Conservation (phyloP, 2,329 filamentous ascomycete species). For the Daldinia eschscholtzii region DNA sequence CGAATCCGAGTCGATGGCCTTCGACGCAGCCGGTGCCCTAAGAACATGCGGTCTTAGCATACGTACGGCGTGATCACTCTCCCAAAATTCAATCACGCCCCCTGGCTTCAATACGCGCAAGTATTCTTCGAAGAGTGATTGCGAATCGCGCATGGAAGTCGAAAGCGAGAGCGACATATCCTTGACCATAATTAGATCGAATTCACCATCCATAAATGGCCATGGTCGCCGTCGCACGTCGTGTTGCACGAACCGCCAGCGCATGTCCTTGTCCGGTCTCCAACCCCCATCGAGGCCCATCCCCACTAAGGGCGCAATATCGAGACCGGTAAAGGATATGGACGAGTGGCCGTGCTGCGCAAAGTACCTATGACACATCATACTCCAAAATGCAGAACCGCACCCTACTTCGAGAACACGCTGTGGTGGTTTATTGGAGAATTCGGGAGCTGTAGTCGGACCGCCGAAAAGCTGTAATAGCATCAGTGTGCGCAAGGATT, state of each 20-base stretch:
- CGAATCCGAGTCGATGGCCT: slow-evolving; percentile 45
- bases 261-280: slow-evolving; percentile 77
- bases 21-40: slow-evolving; percentile 42
- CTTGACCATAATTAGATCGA: slow-evolving; percentile 90
- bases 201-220: slow-evolving; percentile 83
- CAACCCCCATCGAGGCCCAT: slow-evolving; percentile 55
- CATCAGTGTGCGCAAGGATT: slow-evolving; percentile 85
- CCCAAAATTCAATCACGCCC: slow-evolving; percentile 89
- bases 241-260: slow-evolving; percentile 90
- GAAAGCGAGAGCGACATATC: slow-evolving; percentile 79
- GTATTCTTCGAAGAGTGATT: slow-evolving; percentile 75
- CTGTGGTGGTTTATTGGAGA: slow-evolving; percentile 75
- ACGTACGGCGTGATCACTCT: slow-evolving; percentile 85
- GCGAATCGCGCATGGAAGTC: slow-evolving; percentile 70
- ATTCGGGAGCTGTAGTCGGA: slow-evolving; percentile 78
- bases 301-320: slow-evolving; percentile 78
- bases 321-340: slow-evolving; percentile 84
- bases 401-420: slow-evolving; percentile 89
- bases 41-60: slow-evolving; percentile 84
- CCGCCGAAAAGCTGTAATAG: slow-evolving; percentile 84
- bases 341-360: slow-evolving; percentile 73
- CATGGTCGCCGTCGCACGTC: slow-evolving; percentile 81
- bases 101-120: slow-evolving; percentile 81
- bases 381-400: slow-evolving; percentile 90
- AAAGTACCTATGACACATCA: slow-evolving; percentile 87